A percentile compares a stretch with the other conserved stretches of the same genome.
Evolutionary conservation across 2,329 filamentous ascomycete genomes (phyloP).

Genomic region (Claviceps paspali): DNA sequence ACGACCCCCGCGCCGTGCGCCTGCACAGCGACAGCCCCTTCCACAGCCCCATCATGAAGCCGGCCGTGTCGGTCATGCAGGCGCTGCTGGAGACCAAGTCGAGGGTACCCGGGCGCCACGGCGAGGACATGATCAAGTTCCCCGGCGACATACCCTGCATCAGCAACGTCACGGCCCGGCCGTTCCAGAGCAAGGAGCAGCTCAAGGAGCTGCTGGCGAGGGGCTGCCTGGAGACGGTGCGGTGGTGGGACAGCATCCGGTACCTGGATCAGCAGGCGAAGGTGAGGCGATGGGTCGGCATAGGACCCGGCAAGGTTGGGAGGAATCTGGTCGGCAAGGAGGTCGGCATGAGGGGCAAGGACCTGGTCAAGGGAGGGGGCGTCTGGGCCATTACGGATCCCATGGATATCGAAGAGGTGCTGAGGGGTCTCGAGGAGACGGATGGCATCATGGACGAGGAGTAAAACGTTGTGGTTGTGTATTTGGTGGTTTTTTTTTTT

Average conservation of each 20-base stretch:
- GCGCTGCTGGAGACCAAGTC: constrained; percentile 47
- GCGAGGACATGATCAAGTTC: constrained; percentile 55
- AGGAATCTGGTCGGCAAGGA: constrained; percentile 90
- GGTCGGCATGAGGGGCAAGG: constrained; percentile 69
- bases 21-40: constrained; percentile 82
- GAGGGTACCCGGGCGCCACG: constrained; percentile 34
- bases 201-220: constrained; percentile 66
- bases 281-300: constrained; percentile 75
- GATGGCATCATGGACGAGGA: constrained; percentile 36
- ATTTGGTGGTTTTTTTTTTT: too few species aligned
- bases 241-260: constrained; percentile 87
- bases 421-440: constrained; percentile 51
- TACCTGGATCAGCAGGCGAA: constrained; percentile 75
- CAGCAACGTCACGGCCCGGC: constrained; percentile 71
- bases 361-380: constrained; percentile 71
- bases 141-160: constrained; percentile 64
- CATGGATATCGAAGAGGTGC: constrained; percentile 53
- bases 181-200: constrained; percentile 58
- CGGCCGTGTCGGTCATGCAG: constrained; percentile 61
- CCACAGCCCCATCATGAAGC: constrained; percentile 82
- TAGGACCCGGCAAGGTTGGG: constrained; percentile 87
- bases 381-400: constrained; percentile 87
- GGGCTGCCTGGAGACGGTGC: constrained; percentile 80
- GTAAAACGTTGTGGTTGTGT: too few species aligned
- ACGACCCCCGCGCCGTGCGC: constrained; percentile 76